These are phyloP conservation scores for Tylopilus vinaceipallidus DNA, from an alignment of 768 basidiomycete species.

Conservation along the genomic window DNA sequence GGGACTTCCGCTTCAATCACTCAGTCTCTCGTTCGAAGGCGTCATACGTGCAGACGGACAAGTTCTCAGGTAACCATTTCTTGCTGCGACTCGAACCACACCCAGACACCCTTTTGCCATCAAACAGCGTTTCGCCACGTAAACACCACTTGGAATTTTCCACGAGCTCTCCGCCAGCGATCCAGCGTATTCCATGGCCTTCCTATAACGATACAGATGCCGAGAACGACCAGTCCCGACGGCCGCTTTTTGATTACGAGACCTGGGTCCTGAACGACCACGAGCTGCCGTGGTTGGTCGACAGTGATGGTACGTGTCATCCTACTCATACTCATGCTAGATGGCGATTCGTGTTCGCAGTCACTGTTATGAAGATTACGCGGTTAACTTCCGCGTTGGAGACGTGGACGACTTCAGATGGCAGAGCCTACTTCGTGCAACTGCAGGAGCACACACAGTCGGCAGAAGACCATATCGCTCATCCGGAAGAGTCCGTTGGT, in stretches of 20 bases:
- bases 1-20: conserved; percentile 63
- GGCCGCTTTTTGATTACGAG: conserved; percentile 49
- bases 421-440: conserved; percentile 76
- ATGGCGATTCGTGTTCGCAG: conserved; percentile 34
- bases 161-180: conserved; percentile 67
- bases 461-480: background rate
- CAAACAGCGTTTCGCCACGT: conserved; percentile 69
- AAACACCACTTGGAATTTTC: conserved; percentile 70
- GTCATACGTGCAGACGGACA: conserved; percentile 77
- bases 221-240: conserved; percentile 33
- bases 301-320: conserved; percentile 56
- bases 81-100: background rate
- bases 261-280: conserved; percentile 69
- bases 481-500: conserved; percentile 55
- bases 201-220: conserved; percentile 41
- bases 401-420: conserved; percentile 85
- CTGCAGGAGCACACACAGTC: conserved; percentile 42
- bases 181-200: conserved; percentile 88
- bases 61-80: conserved; percentile 55
- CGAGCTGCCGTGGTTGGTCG: conserved; percentile 73
- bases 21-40: conserved; percentile 73
- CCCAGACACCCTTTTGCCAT: background rate
- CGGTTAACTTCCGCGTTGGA: conserved; percentile 62
- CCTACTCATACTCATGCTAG: background rate
- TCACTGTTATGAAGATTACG: conserved; percentile 62